A percentile compares a stretch with the other conserved stretches of the same genome.
phyloP scores from a whole-genome alignment of 2,329 filamentous ascomycete genomes.

The Aspergillus japonicus region DNA sequence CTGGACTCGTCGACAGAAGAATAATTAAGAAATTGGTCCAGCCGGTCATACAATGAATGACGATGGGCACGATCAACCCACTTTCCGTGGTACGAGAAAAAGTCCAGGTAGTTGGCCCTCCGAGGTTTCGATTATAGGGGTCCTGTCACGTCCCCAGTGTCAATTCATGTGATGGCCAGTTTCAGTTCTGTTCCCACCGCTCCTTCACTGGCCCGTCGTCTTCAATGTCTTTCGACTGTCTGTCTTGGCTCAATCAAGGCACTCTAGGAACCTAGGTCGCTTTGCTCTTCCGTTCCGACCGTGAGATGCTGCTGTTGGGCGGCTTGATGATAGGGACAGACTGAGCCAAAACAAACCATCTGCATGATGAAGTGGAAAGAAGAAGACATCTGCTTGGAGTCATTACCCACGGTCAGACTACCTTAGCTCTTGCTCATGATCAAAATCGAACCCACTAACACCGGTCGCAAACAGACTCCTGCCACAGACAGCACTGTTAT shows the following conservation, averaged over 20 bases:
- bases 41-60: not conserved
- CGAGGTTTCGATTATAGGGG: conserved; percentile 6
- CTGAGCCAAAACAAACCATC: not conserved
- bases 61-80: not conserved
- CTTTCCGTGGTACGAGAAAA: not conserved
- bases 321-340: not conserved
- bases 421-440: not conserved
- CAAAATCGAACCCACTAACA: not conserved
- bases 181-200: not conserved
- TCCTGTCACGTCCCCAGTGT: not conserved
- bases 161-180: not conserved
- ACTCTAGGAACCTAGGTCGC: not conserved
- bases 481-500: conserved; percentile 3
- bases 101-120: not conserved
- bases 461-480: conserved; percentile 5
- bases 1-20: not conserved
- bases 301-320: not conserved
- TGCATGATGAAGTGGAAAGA: conserved; percentile 10
- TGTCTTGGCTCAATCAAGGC: not conserved
- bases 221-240: not conserved
- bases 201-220: not conserved
- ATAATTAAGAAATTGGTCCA: not conserved
- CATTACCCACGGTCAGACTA: not conserved
- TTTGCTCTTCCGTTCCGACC: not conserved
- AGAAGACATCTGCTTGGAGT: conserved; percentile 3